Evolutionary conservation across 495 filamentous ascomycete species (phyloP).

Genomic region (Penicillium mononematosum): DNA sequence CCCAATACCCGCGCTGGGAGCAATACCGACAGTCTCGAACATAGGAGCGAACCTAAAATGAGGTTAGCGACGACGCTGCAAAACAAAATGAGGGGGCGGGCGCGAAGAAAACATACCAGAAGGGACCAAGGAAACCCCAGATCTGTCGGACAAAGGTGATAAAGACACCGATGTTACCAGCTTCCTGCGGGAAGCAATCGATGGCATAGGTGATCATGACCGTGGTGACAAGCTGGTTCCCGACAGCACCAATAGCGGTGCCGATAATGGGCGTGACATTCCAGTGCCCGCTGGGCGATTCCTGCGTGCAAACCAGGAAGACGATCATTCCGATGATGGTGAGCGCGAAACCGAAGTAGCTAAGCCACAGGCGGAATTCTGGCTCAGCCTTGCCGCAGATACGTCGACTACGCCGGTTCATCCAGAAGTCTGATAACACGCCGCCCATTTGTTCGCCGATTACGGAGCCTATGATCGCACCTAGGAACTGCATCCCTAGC

Average conservation of each 20-base stretch:
- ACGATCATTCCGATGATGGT: slow-evolving; percentile 52
- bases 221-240: slow-evolving; percentile 58
- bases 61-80: slow-evolving; percentile 11
- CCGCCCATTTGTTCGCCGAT: slow-evolving; percentile 57
- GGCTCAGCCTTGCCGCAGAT: slow-evolving; percentile 35
- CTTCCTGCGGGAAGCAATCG: slow-evolving; percentile 49
- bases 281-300: slow-evolving; percentile 41
- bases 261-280: slow-evolving; percentile 52
- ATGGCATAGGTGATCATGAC: slow-evolving; percentile 54
- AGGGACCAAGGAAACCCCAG: slow-evolving; percentile 59
- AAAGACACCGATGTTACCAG: slow-evolving; percentile 53
- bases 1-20: slow-evolving; percentile 37
- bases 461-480: slow-evolving; percentile 52
- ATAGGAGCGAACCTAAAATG: slow-evolving; percentile 40
- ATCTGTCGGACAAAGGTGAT: slow-evolving; percentile 52
- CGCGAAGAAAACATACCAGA: slow-evolving; percentile 39
- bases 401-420: slow-evolving; percentile 32
- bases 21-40: slow-evolving; percentile 45
- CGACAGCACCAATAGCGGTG: slow-evolving; percentile 47
- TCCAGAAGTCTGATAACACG: slow-evolving; percentile 47
- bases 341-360: slow-evolving; percentile 47
- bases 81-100: background rate
- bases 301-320: slow-evolving; percentile 46
- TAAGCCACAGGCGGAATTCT: slow-evolving; percentile 54
- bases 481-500: slow-evolving; percentile 52